Base-by-base conservation (phyloP, 2,329 filamentous ascomycete genomes). In the Fonsecaea pedrosoi region DNA sequence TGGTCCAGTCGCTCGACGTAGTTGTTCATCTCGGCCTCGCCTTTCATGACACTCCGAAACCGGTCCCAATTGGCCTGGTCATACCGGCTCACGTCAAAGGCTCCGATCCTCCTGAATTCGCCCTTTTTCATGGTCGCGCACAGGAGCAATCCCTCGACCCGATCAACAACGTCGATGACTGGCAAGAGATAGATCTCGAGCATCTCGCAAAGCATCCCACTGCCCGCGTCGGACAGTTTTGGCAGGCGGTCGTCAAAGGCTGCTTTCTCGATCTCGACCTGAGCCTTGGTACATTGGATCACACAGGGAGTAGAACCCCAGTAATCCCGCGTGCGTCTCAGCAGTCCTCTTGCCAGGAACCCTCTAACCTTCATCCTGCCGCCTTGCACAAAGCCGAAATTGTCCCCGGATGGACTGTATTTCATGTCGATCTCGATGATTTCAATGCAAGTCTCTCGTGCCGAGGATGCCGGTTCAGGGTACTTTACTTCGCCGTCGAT, bases 71-170 rank as follows among this genome's bases (percentile, higher is more conserved):
- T 72, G 56, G 65, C 54, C 63, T 71, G 69, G 38, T 72, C 66
- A 57, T 70, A 66, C 10, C 68, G 64, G 18, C 62, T 64, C 30
- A 73, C 64, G 35, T 73, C 69, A 62, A 73, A 73, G 10, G 62
- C 40, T 3, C 72, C 72, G 12, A 73, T 68, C 12, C 72, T 65
- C 10, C 68, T 59, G 57, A 72, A 73, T 40, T 72, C 69, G n/a
- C 72, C 72, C 45, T 67, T 72, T 42, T 73, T 73, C 67, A 72
- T 69, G 15, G 70, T 73, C 15, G 71, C 70, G 37, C 70, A 72
- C 32, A 73, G 58, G 37, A 73, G 48, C 62, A 73, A 48, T 1
- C 71, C 71, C 53, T 73, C 71, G 12, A 73, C 71, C 6, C 70
- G 69, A 40, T 73, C 71, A 30, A 72, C 64, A 13, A 71, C 69